Conservation (phyloP, 139 green algal species). For the Edaphochlamys debaryana region DNA sequence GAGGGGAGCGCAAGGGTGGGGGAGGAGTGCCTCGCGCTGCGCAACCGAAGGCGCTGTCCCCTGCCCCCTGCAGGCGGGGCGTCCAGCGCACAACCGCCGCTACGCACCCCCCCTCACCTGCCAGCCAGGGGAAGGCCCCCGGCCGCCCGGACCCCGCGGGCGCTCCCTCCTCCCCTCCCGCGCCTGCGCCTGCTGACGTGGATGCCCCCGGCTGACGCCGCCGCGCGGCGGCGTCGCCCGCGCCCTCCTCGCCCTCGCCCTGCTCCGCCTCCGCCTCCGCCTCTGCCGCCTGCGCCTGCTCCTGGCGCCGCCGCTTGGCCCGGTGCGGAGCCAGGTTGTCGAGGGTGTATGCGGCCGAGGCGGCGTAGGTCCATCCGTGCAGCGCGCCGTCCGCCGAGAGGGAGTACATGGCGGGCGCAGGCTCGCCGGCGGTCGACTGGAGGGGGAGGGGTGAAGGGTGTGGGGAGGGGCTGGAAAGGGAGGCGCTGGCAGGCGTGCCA, state of each 20-base stretch:
- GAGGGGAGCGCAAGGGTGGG: too few species aligned
- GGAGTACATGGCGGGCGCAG: conserved; percentile 72
- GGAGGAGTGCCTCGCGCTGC: too few species aligned
- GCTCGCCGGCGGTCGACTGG: neutral
- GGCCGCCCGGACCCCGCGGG: neutral
- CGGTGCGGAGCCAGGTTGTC: conserved; percentile 14
- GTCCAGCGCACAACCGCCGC: neutral
- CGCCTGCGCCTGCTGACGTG: conserved; percentile 11
- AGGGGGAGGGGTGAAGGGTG: too few species aligned
- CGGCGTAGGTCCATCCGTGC: conserved; percentile 78
- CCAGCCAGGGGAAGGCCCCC: conserved; percentile 9
- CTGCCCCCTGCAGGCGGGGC: too few species aligned
- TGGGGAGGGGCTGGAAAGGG: too few species aligned
- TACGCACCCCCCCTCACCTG: neutral
- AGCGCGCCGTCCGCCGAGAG: conserved; percentile 89
- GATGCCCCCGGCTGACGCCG: neutral
- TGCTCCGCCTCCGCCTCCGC: neutral
- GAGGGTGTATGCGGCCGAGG: neutral
- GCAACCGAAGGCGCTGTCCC: too few species aligned
- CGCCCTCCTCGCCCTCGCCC: neutral
- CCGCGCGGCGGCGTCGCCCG: conserved; percentile 6
- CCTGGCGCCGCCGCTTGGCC: neutral
- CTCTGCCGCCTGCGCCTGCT: neutral
- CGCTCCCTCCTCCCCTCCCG: neutral
- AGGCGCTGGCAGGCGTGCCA: too few species aligned